phyloP scores from a whole-genome alignment of 2,329 filamentous ascomycete genomes.

The Aspergillus ochraceoroseus region DNA sequence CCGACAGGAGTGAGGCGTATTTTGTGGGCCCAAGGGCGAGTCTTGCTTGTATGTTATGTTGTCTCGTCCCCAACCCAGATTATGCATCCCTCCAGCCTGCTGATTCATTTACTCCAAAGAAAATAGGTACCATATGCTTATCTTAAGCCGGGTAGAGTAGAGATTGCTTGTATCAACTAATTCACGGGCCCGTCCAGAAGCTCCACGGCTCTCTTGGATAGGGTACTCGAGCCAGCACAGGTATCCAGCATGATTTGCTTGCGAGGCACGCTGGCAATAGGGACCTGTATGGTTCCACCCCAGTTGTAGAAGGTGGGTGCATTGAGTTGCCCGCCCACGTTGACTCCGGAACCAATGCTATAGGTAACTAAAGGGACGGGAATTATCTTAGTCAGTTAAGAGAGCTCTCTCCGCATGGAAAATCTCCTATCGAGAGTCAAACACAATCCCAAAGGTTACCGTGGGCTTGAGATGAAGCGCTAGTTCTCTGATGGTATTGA shows the following conservation, averaged over 20 bases:
- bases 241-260: constrained; percentile 12
- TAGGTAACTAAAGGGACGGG: constrained; percentile 14
- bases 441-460: constrained; percentile 15
- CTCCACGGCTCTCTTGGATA: too few species aligned
- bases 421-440: constrained; percentile 12
- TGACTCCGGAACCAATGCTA: constrained; percentile 14
- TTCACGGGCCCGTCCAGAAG: too few species aligned
- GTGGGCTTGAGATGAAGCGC: constrained; percentile 14
- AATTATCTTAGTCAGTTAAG: constrained; percentile 4
- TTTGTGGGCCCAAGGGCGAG: too few species aligned
- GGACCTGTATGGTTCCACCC: constrained; percentile 7
- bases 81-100: too few species aligned
- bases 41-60: too few species aligned
- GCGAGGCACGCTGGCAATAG: constrained; percentile 7
- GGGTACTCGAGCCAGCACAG: constrained; percentile 7
- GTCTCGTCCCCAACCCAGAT: too few species aligned
- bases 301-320: constrained; percentile 12
- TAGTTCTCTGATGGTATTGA: constrained; percentile 11
- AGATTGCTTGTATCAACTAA: too few species aligned
- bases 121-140: too few species aligned
- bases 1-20: too few species aligned
- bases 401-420: constrained; percentile 7
- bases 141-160: too few species aligned
- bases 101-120: too few species aligned
- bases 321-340: constrained; percentile 7